Percentiles rank a stretch among this genome's conserved stretches.
phyloP scores from a whole-genome alignment of 306 rosid species.

The Adenanthera pavonina region DNA sequence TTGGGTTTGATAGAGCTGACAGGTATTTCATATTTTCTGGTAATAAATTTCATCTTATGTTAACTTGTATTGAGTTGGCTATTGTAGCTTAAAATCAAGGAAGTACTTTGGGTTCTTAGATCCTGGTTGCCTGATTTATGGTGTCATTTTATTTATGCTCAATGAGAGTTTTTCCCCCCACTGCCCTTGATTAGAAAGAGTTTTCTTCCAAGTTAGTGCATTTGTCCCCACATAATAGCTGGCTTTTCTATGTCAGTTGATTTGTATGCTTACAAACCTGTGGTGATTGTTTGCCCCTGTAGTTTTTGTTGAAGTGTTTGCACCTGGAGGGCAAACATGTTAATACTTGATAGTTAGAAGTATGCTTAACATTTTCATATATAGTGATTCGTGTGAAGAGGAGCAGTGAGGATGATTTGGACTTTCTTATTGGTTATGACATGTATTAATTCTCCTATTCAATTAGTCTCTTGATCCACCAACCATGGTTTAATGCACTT shows the following conservation, averaged over 20 bases:
- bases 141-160: slow-evolving; percentile 16
- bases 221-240: slow-evolving; percentile 25
- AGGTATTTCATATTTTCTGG: slow-evolving; percentile 52
- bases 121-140: slow-evolving; percentile 28
- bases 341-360: not conserved
- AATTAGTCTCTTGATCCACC: slow-evolving; percentile 6
- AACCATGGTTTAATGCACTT: slow-evolving; percentile 10
- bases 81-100: slow-evolving; percentile 13
- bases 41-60: slow-evolving; percentile 10
- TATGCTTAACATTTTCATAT: slow-evolving; percentile 11
- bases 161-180: not conserved
- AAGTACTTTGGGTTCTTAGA: slow-evolving; percentile 8
- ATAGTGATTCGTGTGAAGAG: slow-evolving; percentile 18
- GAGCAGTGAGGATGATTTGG: slow-evolving; percentile 28
- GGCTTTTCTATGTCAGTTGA: slow-evolving; percentile 2
- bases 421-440: slow-evolving; percentile 12
- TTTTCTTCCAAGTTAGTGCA: slow-evolving; percentile 15
- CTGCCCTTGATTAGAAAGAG: not conserved
- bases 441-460: not conserved
- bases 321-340: slow-evolving; percentile 13
- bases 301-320: slow-evolving; percentile 21
- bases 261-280: slow-evolving; percentile 14
- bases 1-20: slow-evolving; percentile 76
- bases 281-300: not conserved
- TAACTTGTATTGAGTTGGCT: slow-evolving; percentile 34